Base-by-base conservation (phyloP, 768 basidiomycete genomes). In the Polyporus arcularius region DNA sequence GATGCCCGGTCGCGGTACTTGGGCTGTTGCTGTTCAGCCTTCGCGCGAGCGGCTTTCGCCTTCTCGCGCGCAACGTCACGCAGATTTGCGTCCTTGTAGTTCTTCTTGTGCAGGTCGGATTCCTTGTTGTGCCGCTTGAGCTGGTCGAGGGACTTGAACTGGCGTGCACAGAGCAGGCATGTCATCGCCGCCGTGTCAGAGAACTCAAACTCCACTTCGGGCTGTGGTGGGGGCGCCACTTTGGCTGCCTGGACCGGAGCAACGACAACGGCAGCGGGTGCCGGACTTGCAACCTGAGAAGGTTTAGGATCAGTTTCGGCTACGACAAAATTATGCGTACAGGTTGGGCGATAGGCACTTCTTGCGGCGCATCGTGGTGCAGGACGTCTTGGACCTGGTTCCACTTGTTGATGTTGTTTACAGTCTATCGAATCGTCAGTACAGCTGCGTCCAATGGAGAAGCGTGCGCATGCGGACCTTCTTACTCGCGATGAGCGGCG, bases 101-200 rank as follows among this genome's bases (percentile, higher is more conserved):
- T 99, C 75, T 87, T 94, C 96, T 98, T 98, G 77, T 99, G 97
- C 64, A 99, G 78, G 71, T 91, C 92, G 28, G 97, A 99, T 77
- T 92, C 93, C 68, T 87, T 89, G 71, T 92, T 94, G 72, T 99
- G 97, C 16, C 94, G 86, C 68, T 83, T 88, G 43, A 99, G 81
- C 65, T 92, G 87, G 28, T 96, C 94, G 58, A 89, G 67, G 4
- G 83, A 79, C 76, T 96, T 98, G 85, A 99, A 95, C 71, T 96
- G 92, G 32, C 97, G 83, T 42, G 94, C 86, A 71, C 97, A 99
- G 14, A 99, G 85, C 53, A 98, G 74, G 72, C 97, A 98, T 55
- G 88, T 89, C 66, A 93, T 75, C 46, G 85, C 84, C 53, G 72
- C 75, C 4, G 85, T 76, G 71, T 98, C 94, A 51, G 90, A 85